Percentiles rank a stretch among this genome's conserved stretches.
Evolutionary conservation across 2,329 filamentous ascomycete species (phyloP).

Genomic region (Diaporthe sp.): DNA sequence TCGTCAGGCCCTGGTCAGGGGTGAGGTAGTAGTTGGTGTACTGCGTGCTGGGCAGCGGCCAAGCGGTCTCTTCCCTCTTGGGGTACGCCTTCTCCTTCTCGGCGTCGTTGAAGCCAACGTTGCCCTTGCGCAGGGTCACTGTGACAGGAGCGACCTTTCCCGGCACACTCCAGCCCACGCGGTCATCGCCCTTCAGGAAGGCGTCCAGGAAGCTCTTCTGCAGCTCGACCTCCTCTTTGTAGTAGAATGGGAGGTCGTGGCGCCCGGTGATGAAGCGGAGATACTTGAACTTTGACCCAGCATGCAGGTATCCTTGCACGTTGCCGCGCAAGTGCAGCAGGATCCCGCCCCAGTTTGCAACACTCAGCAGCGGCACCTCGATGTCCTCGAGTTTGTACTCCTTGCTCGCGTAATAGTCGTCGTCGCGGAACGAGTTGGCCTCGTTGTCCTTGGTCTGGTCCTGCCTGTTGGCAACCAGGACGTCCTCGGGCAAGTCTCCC

Average conservation of each 20-base stretch:
- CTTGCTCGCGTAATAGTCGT: constrained; percentile 73
- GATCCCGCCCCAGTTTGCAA: constrained; percentile 80
- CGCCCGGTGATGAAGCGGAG: constrained; percentile 77
- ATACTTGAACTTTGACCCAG: constrained; percentile 76
- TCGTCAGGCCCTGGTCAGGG: constrained; percentile 56
- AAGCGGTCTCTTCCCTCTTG: constrained; percentile 70
- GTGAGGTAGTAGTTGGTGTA: constrained; percentile 74
- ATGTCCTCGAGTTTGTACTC: constrained; percentile 76
- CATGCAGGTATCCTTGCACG: constrained; percentile 72
- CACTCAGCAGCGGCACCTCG: constrained; percentile 74
- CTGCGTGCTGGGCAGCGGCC: constrained; percentile 75
- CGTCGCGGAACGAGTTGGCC: constrained; percentile 69
- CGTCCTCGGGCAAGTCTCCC: constrained; percentile 67
- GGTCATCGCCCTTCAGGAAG: constrained; percentile 77
- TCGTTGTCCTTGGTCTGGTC: constrained; percentile 62
- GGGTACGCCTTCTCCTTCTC: constrained; percentile 68
- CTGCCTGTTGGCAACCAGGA: constrained; percentile 60
- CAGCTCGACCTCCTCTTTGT: constrained; percentile 75
- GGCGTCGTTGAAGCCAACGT: constrained; percentile 76
- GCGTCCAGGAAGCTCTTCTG: constrained; percentile 78
- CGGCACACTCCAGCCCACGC: constrained; percentile 68
- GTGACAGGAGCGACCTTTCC: constrained; percentile 72
- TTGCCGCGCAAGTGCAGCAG: constrained; percentile 77
- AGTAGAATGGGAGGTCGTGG: constrained; percentile 81
- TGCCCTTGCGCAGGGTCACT: constrained; percentile 73